Evolutionary conservation across 192 early-diverging fungal genomes (phyloP), one percentile per base, ranked within the genome.

Genomic region (Coemansia sp.): DNA sequence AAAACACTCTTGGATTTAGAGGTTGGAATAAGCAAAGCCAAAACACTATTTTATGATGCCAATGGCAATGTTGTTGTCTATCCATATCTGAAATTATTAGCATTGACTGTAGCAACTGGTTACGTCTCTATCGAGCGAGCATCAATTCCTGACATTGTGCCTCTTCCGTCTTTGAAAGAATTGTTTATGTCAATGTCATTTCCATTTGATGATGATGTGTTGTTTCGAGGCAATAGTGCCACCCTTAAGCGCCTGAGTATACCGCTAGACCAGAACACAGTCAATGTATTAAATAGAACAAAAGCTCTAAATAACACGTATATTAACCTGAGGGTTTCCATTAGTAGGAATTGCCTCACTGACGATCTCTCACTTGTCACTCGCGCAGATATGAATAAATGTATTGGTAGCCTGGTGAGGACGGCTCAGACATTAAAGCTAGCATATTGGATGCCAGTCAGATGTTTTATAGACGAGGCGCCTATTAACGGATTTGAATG

Each of bases 381-480:
- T 87, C 27, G 98, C 89, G 4, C 95, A 95, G 15, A 89, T 88
- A 75, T 99, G 98, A 1, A 98, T 90, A 78, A 97, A 94, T 83
- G 97, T 97, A 66, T 95, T 93, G 12, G 96, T 92, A 78, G 2
- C n/a, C n/a, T 55, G 27, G n/a, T 29, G 9, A 27, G 27, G 5
- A 9, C 10, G 13, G 24, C 52, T 15, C 52, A 29, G 24, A 29
- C 22, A 12, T 38, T 38, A 18, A 38, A 2, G 7, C 2, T 20
- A 11, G 12, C 3, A 9, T 16, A 0, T 61, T 7, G 8, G 2
- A 9, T 33, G 33, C 4, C 18, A 10, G 0, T 38, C 15, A 0
- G 10, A 2, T 6, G 2, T 33, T 10, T 38, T 8, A 20, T 13
- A 31, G 52, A 24, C 1, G 27, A 8, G 3, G 52, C 52, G 31